Conservation (phyloP, 257 asterid species). For the Gentiana macrophylla region DNA sequence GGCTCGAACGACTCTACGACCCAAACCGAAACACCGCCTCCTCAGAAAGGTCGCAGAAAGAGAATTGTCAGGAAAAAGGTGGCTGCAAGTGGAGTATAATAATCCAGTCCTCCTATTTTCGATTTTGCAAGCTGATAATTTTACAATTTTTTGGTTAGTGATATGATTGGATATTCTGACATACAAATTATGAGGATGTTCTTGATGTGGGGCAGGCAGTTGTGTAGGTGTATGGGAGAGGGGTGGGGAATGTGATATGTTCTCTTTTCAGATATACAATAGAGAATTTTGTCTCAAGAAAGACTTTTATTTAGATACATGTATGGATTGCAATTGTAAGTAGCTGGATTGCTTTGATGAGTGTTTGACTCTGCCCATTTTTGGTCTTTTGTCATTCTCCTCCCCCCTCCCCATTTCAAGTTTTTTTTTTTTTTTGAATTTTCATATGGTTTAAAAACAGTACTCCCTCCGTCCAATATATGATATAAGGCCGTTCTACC, state of each 20-base stretch:
- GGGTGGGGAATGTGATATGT: neutral
- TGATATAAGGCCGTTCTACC: neutral
- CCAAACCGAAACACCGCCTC: constrained; percentile 38
- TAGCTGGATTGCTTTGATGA: neutral
- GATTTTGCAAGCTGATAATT: constrained; percentile 33
- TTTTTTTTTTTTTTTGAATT: too few species aligned
- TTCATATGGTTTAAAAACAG: too few species aligned
- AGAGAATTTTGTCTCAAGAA: too few species aligned
- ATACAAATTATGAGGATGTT: neutral
- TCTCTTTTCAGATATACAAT: too few species aligned
- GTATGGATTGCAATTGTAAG: neutral
- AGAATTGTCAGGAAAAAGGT: constrained; percentile 68
- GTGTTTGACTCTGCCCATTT: neutral
- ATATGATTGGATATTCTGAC: neutral
- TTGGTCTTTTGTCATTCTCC: neutral
- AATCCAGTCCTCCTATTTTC: constrained; percentile 14
- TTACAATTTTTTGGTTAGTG: constrained; percentile 3
- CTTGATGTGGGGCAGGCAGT: neutral
- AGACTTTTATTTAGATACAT: neutral
- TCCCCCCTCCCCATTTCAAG: neutral
- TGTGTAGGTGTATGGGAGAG: neutral
- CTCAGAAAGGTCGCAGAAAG: constrained; percentile 80
- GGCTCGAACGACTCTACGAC: constrained; percentile 27
- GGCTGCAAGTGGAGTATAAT: constrained; percentile 38
- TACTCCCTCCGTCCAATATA: too few species aligned